phyloP scores from a whole-genome alignment of 139 green algal genomes.

The Prasinococcaceae sp. region DNA sequence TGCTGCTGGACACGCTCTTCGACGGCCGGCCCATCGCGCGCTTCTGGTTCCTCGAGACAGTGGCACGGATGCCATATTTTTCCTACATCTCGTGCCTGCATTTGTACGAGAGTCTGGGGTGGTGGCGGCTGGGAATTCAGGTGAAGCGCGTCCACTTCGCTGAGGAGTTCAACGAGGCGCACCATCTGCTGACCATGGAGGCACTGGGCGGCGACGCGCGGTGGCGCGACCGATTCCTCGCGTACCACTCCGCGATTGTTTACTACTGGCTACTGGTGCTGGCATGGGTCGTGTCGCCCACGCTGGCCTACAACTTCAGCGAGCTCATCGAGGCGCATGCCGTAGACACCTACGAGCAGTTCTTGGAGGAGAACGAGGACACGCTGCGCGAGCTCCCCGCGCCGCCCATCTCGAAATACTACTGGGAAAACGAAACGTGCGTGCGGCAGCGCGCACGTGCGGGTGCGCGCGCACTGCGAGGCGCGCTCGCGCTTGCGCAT shows the following conservation, averaged over 20 bases:
- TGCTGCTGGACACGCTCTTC: constrained; percentile 29
- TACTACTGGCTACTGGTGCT: constrained; percentile 74
- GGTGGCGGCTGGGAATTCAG: constrained; percentile 22
- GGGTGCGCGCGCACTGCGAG: constrained; percentile 34
- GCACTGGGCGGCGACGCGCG: constrained; percentile 73
- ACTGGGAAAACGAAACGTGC: constrained; percentile 73
- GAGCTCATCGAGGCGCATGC: constrained; percentile 64
- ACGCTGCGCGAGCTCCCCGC: constrained; percentile 62
- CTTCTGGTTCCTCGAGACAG: constrained; percentile 86
- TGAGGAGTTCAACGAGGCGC: constrained; percentile 25
- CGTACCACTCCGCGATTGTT: constrained; percentile 63
- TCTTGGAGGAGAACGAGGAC: constrained; percentile 55
- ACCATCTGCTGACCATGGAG: constrained; percentile 86
- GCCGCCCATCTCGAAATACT: constrained; percentile 66
- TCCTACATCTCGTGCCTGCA: constrained; percentile 87
- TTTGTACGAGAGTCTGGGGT: constrained; percentile 46
- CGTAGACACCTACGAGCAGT: constrained; percentile 74
- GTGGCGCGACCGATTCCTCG: constrained; percentile 80
- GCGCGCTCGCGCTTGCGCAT: background rate
- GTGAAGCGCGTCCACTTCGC: constrained; percentile 33
- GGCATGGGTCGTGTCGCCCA: constrained; percentile 58
- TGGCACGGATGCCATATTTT: constrained; percentile 93
- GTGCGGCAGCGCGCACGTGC: no score
- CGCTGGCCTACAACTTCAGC: constrained; percentile 81
- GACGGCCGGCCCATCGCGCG: constrained; percentile 32